These are phyloP conservation scores for Penicillium cataractarum DNA, from an alignment of 495 filamentous ascomycete species.

Conservation along the genomic window DNA sequence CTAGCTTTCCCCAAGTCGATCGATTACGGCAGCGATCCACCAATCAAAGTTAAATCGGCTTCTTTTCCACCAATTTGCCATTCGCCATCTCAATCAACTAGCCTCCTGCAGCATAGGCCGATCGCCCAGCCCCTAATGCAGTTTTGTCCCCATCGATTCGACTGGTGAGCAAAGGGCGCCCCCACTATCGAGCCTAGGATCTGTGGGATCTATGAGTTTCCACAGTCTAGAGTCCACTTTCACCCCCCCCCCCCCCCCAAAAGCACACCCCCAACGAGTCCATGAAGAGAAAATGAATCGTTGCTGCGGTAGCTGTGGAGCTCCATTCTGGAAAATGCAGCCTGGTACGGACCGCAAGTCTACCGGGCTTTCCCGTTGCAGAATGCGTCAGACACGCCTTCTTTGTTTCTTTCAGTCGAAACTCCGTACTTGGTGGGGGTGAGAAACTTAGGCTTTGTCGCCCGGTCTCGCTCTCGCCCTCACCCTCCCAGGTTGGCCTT, in stretches of 20 bases:
- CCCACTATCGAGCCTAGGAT: constrained; percentile 21
- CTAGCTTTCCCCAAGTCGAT: constrained; percentile 8
- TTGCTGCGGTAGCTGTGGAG: constrained; percentile 14
- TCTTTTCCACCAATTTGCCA: constrained; percentile 13
- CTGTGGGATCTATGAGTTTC: constrained; percentile 22
- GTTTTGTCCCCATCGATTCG: constrained; percentile 21
- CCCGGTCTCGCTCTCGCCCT: constrained; percentile 14
- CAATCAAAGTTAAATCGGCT: constrained; percentile 23
- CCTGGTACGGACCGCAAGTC: constrained; percentile 31
- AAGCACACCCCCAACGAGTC: neutral
- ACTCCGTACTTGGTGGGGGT: neutral
- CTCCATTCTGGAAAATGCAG: constrained; percentile 28
- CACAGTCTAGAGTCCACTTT: neutral
- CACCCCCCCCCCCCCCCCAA: neutral
- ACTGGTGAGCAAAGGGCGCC: neutral
- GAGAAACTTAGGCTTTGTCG: neutral
- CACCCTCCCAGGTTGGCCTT: constrained; percentile 9
- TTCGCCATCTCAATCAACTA: constrained; percentile 29
- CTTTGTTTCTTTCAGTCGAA: neutral
- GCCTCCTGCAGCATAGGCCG: constrained; percentile 34
- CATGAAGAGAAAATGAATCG: constrained; percentile 7
- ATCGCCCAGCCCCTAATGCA: constrained; percentile 32
- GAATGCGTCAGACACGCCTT: constrained; percentile 14
- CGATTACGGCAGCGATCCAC: constrained; percentile 12
- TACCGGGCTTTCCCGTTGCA: constrained; percentile 22